phyloP scores from a whole-genome alignment of 2,329 filamentous ascomycete species.

The Clathrospora elynae region DNA sequence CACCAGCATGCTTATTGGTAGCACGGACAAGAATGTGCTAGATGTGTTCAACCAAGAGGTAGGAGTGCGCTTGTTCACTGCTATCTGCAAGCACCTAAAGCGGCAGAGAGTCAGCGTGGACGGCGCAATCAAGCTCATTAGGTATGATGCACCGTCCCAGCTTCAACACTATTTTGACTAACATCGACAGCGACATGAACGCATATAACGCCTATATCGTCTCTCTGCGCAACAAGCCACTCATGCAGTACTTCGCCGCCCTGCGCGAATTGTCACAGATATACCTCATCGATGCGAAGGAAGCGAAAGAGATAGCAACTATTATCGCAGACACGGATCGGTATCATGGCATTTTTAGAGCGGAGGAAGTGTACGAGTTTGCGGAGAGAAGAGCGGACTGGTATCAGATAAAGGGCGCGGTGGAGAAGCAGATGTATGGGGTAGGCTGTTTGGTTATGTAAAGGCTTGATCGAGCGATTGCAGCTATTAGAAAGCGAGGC shows the following conservation, averaged over 20 bases:
- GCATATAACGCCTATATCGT: constrained; percentile 86
- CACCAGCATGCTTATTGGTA: constrained; percentile 89
- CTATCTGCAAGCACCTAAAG: constrained; percentile 96
- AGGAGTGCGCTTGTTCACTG: constrained; percentile 86
- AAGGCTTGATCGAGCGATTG: constrained; percentile 16
- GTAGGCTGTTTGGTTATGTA: constrained; percentile 87
- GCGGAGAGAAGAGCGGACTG: constrained; percentile 92
- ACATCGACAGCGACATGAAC: constrained; percentile 77
- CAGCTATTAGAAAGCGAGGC: constrained; percentile 8
- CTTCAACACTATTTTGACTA: constrained; percentile 1
- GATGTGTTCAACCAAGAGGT: constrained; percentile 99
- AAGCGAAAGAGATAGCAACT: constrained; percentile 92
- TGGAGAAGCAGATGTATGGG: constrained; percentile 97
- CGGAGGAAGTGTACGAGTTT: constrained; percentile 97
- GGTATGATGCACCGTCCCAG: constrained; percentile 47
- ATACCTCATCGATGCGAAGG: constrained; percentile 83
- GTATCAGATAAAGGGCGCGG: constrained; percentile 85
- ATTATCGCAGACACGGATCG: constrained; percentile 91
- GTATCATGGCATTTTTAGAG: constrained; percentile 89
- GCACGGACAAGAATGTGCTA: constrained; percentile 96
- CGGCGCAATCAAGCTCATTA: constrained; percentile 88
- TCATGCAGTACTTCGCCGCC: constrained; percentile 88
- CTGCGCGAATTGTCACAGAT: constrained; percentile 93
- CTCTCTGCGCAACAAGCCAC: constrained; percentile 78
- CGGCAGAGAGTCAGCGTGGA: constrained; percentile 89